Percentiles rank a stretch among this genome's conserved stretches.
These are phyloP conservation scores for Emericellopsis terricola DNA, from an alignment of 495 filamentous ascomycete species.

Conservation along the genomic window DNA sequence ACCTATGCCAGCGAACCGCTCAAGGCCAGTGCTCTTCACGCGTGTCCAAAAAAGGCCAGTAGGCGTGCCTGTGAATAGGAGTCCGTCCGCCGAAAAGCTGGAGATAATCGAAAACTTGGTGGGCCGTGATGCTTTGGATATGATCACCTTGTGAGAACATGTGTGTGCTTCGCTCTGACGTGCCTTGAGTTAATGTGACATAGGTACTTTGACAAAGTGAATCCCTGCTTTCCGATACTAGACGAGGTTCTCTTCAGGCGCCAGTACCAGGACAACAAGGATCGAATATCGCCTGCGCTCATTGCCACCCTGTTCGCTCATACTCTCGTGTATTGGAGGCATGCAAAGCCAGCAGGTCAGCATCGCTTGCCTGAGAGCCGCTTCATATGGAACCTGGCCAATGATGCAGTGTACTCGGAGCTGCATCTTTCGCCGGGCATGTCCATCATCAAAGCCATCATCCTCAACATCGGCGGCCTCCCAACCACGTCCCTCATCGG, in stretches of 20 bases:
- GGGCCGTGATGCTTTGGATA: slow-evolving; percentile 29
- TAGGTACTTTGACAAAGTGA: slow-evolving; percentile 26
- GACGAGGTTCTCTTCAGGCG: slow-evolving; percentile 31
- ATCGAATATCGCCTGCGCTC: slow-evolving; percentile 27
- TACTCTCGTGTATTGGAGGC: slow-evolving; percentile 32
- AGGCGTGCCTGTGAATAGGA: slow-evolving; percentile 28
- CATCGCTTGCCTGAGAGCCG: slow-evolving; percentile 27
- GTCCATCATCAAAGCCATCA: slow-evolving; percentile 28
- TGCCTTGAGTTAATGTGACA: background rate
- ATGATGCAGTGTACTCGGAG: slow-evolving; percentile 31
- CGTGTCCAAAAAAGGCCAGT: slow-evolving; percentile 16
- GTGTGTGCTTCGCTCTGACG: no score
- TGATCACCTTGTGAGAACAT: slow-evolving; percentile 32
- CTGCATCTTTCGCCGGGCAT: slow-evolving; percentile 27
- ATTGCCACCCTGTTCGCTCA: slow-evolving; percentile 35
- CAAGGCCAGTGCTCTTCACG: slow-evolving; percentile 3
- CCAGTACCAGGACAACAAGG: slow-evolving; percentile 19
- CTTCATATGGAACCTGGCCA: slow-evolving; percentile 33
- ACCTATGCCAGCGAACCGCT: slow-evolving; percentile 1
- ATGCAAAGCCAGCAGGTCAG: slow-evolving; percentile 24
- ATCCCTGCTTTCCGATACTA: slow-evolving; percentile 34
- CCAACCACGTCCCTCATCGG: slow-evolving; percentile 35
- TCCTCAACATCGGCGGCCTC: slow-evolving; percentile 30
- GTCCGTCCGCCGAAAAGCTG: slow-evolving; percentile 31
- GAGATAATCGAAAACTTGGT: slow-evolving; percentile 37